A percentile compares a stretch with the other conserved stretches of the same genome.
Conservation (phyloP, 371 early-diverging fungal species). For the Mortierella sp. region DNA sequence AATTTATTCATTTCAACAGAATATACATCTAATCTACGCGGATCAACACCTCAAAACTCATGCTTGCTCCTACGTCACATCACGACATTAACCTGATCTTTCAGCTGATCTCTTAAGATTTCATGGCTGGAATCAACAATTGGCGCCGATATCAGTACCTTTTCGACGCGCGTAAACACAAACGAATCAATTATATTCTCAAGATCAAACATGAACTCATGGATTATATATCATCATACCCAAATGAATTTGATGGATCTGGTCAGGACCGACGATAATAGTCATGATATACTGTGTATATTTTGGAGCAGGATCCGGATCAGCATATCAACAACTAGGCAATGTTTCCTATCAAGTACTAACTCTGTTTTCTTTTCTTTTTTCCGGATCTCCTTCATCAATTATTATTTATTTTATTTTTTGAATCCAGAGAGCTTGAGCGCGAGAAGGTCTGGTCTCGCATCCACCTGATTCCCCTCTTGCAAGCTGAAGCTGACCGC, state of each 20-base stretch:
- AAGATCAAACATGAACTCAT: not conserved
- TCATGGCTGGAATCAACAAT: not conserved
- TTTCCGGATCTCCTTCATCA: not conserved
- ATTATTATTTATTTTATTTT: slow-evolving; percentile 13
- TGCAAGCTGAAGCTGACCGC: slow-evolving; percentile 95
- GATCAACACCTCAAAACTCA: not conserved
- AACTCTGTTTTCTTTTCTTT: not conserved
- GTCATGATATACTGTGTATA: not conserved
- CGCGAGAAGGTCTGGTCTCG: slow-evolving; percentile 96
- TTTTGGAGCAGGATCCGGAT: not conserved
- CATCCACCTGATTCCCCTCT: slow-evolving; percentile 88
- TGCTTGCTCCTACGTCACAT: not conserved
- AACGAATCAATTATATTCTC: not conserved
- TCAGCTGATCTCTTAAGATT: too few species aligned
- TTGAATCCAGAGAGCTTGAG: slow-evolving; percentile 82
- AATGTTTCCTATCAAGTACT: too few species aligned
- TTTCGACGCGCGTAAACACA: not conserved
- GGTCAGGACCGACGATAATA: not conserved
- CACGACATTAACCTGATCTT: not conserved
- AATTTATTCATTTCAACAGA: not conserved
- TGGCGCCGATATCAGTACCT: not conserved
- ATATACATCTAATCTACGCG: not conserved
- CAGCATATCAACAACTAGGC: not conserved
- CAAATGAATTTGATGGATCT: not conserved
- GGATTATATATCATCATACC: too few species aligned